Percentiles rank a stretch among this genome's conserved stretches.
These are phyloP conservation scores for Phellinidium pouzarii DNA, from an alignment of 1,284 basidiomycete genomes.

Conservation along the genomic window DNA sequence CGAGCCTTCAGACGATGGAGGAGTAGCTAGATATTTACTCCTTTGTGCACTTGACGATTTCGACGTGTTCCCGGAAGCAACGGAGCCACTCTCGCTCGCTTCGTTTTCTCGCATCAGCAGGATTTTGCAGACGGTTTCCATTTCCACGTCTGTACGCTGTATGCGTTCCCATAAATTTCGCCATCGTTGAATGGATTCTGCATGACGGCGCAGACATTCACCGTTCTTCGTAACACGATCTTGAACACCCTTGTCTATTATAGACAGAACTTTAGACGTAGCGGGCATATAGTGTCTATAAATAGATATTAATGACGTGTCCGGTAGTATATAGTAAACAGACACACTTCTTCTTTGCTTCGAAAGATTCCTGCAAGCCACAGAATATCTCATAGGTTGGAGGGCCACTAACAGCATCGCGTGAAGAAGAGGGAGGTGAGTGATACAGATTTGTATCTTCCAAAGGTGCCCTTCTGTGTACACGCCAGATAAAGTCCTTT, in stretches of 20 bases:
- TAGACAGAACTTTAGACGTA: conserved; percentile 85
- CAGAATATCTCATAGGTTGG: conserved; percentile 56
- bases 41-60: conserved; percentile 29
- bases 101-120: conserved; percentile 47
- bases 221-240: conserved; percentile 93
- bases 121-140: conserved; percentile 64
- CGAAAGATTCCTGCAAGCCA: conserved; percentile 63
- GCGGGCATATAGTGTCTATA: conserved; percentile 87
- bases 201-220: conserved; percentile 81
- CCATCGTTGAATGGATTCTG: conserved; percentile 83
- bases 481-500: conserved; percentile 79
- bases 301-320: conserved; percentile 9
- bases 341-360: conserved; percentile 77
- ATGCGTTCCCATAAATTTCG: conserved; percentile 71
- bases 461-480: conserved; percentile 40
- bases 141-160: conserved; percentile 70
- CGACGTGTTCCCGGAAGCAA: conserved; percentile 46
- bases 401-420: conserved; percentile 31
- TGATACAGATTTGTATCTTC: conserved; percentile 29
- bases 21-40: conserved; percentile 55
- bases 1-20: conserved; percentile 39
- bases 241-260: conserved; percentile 86
- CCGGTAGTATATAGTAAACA: background rate
- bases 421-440: conserved; percentile 12
- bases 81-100: conserved; percentile 63